Conservation (phyloP, 1,284 basidiomycete genomes). For the Ceratobasidium sp. region DNA sequence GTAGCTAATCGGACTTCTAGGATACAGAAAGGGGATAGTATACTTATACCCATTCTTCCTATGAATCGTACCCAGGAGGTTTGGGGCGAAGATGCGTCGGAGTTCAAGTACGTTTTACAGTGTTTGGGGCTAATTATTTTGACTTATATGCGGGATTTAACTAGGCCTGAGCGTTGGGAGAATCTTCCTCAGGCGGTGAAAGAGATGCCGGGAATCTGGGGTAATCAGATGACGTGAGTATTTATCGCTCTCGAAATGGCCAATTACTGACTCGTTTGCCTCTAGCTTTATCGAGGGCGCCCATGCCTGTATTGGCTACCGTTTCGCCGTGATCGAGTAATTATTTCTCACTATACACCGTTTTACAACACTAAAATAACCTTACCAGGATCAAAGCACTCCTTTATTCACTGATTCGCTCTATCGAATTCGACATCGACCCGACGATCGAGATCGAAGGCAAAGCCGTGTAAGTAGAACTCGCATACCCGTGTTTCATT, state of each 20-base stretch:
- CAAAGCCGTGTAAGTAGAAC: conserved; percentile 7
- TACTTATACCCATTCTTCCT: conserved; percentile 37
- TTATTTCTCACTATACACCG: background rate
- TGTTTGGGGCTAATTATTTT: background rate
- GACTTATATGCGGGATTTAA: background rate
- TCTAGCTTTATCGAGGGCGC: conserved; percentile 37
- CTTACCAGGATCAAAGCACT: conserved; percentile 26
- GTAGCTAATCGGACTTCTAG: background rate
- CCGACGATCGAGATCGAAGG: conserved; percentile 31
- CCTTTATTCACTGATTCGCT: conserved; percentile 23
- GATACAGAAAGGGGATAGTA: conserved; percentile 36
- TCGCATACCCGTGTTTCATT: background rate
- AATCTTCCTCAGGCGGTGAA: conserved; percentile 28
- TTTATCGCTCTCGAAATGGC: background rate
- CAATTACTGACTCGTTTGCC: background rate
- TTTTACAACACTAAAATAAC: background rate
- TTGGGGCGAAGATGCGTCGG: conserved; percentile 47
- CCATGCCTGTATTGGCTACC: conserved; percentile 47
- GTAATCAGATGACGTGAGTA: conserved; percentile 41
- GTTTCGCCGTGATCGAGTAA: conserved; percentile 47
- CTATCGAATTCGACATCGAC: conserved; percentile 37
- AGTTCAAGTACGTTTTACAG: conserved; percentile 41
- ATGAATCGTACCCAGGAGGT: conserved; percentile 45
- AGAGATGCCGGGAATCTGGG: conserved; percentile 45
- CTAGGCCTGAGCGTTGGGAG: conserved; percentile 49